phyloP scores from a whole-genome alignment of 495 filamentous ascomycete species.

The Talaromyces liani region DNA sequence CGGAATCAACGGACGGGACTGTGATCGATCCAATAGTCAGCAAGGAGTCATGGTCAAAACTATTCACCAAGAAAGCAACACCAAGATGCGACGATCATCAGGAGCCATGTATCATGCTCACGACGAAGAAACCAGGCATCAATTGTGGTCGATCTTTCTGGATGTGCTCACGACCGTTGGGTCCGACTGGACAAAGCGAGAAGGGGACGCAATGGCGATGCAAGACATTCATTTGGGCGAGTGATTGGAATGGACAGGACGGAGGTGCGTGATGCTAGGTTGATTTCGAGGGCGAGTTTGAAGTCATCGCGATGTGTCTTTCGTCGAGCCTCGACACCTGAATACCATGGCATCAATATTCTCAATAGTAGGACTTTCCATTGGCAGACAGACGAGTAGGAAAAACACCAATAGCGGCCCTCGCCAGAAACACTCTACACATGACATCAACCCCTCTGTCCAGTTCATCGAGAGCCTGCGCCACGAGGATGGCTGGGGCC shows the following conservation, averaged over 20 bases:
- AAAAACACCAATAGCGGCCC: background rate
- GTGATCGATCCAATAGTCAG: constrained; percentile 62
- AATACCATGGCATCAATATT: background rate
- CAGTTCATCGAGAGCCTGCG: background rate
- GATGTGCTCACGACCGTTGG: constrained; percentile 75
- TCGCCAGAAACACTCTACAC: background rate
- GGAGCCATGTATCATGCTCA: constrained; percentile 73
- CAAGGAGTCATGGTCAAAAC: constrained; percentile 79
- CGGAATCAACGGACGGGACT: constrained; percentile 14
- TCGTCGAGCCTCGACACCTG: background rate
- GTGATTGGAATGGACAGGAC: constrained; percentile 57
- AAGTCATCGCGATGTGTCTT: background rate
- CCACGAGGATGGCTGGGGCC: background rate
- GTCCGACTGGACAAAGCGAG: constrained; percentile 77
- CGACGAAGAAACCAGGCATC: constrained; percentile 78
- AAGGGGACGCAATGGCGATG: constrained; percentile 78
- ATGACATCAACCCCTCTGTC: background rate
- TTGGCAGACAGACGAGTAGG: background rate
- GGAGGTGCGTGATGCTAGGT: background rate
- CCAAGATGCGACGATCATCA: constrained; percentile 77
- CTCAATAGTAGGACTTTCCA: background rate
- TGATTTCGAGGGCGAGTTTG: background rate
- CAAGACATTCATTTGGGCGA: constrained; percentile 83
- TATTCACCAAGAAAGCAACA: constrained; percentile 66
- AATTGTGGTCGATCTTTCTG: constrained; percentile 84